Conservation (phyloP, 441 rosid genomes). For the Jatropha podagrica region DNA sequence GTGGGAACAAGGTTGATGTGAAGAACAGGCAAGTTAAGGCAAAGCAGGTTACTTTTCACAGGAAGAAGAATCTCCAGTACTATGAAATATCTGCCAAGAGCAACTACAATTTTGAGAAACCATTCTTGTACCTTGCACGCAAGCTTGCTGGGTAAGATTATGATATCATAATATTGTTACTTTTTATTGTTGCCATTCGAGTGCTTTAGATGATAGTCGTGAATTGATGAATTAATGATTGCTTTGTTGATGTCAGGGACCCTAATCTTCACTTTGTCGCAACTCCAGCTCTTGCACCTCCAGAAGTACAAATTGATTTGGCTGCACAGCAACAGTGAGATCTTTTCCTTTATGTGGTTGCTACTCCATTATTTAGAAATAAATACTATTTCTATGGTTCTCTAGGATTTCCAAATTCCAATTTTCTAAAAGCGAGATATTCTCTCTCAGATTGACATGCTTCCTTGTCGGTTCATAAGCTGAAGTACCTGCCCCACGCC, state of each 20-base stretch:
- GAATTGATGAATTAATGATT: constrained; percentile 12
- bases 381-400: neutral
- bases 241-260: constrained; percentile 33
- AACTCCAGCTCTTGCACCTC: constrained; percentile 60
- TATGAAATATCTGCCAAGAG: constrained; percentile 91
- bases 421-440: neutral
- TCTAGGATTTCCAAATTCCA: neutral
- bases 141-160: constrained; percentile 76
- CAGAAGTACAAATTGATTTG: constrained; percentile 60
- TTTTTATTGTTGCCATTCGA: neutral
- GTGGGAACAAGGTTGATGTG: constrained; percentile 83
- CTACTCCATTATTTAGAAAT: neutral
- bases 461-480: neutral
- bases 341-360: neutral
- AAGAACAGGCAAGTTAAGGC: constrained; percentile 96
- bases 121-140: constrained; percentile 84
- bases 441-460: neutral
- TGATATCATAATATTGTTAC: neutral
- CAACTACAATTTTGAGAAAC: constrained; percentile 90
- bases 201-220: neutral
- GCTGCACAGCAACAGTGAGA: constrained; percentile 60
- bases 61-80: constrained; percentile 84
- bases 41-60: constrained; percentile 87
- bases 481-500: neutral
- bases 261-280: constrained; percentile 59